phyloP scores from a whole-genome alignment of 257 asterid species.

The Solanum corneliomulleri region DNA sequence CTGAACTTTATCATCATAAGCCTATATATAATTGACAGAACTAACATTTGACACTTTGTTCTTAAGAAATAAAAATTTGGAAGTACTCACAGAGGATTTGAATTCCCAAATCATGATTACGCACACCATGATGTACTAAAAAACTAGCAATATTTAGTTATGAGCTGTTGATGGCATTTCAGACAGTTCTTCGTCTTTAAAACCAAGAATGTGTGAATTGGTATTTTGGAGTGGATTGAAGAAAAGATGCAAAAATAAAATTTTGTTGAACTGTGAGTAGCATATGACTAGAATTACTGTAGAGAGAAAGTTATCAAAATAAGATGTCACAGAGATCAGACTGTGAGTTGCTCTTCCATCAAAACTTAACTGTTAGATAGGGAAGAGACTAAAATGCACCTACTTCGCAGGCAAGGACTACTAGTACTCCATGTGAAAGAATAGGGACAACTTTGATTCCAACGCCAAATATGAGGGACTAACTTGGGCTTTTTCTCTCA shows the following conservation, averaged over 20 bases:
- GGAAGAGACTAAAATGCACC: background rate
- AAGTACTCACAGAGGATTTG: background rate
- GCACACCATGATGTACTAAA: background rate
- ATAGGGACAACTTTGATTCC: background rate
- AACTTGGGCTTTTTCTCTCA: background rate
- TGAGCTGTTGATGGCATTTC: background rate
- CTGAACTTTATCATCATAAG: background rate
- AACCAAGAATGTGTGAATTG: background rate
- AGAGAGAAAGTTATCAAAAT: background rate
- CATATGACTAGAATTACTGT: background rate
- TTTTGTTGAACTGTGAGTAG: background rate
- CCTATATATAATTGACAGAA: background rate
- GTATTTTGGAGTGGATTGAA: background rate
- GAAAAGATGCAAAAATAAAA: background rate
- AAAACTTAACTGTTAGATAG: background rate
- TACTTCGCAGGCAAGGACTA: background rate
- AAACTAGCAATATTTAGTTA: background rate
- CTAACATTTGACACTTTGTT: background rate
- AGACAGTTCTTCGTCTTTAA: background rate
- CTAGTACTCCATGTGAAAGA: background rate
- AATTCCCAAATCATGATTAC: background rate
- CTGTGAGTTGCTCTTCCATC: background rate
- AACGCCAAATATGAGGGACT: background rate
- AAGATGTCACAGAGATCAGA: background rate
- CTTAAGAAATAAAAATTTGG: background rate